phyloP scores from a whole-genome alignment of 1,139 yeast species.

The Spencermartinsiella ligniputridi region DNA sequence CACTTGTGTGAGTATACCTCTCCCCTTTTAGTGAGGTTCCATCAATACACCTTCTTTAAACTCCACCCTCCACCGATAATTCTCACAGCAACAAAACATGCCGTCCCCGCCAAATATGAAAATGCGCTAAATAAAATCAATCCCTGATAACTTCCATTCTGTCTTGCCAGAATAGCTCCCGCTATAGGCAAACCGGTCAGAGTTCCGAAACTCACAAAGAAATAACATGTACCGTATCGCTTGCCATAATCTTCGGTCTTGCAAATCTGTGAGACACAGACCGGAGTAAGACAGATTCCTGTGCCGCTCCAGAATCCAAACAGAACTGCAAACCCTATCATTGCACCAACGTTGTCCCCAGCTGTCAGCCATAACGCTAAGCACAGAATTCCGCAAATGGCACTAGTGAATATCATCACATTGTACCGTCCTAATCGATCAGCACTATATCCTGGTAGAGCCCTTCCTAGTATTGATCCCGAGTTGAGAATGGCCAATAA shows the following conservation, averaged over 20 bases:
- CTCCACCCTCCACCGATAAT: slow-evolving; percentile 27
- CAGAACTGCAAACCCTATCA: slow-evolving; percentile 45
- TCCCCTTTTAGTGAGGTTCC: too few relatives aligned
- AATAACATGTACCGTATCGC: slow-evolving; percentile 65
- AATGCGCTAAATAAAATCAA: slow-evolving; percentile 31
- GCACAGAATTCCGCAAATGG: slow-evolving; percentile 34
- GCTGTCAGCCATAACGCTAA: slow-evolving; percentile 52
- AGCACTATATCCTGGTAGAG: slow-evolving; percentile 45
- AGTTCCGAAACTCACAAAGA: slow-evolving; percentile 56
- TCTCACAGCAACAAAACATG: slow-evolving; percentile 25
- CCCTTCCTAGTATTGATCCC: slow-evolving; percentile 46
- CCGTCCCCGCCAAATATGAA: slow-evolving; percentile 26
- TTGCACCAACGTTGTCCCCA: slow-evolving; percentile 38
- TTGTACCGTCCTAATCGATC: slow-evolving; percentile 51
- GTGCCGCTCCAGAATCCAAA: slow-evolving; percentile 54
- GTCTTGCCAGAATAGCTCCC: slow-evolving; percentile 40
- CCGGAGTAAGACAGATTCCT: slow-evolving; percentile 45
- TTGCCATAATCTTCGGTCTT: slow-evolving; percentile 61
- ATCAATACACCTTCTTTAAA: slow-evolving; percentile 16
- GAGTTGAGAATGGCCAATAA: slow-evolving; percentile 43
- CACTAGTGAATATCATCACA: slow-evolving; percentile 43
- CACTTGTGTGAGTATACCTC: too few relatives aligned
- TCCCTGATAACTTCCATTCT: slow-evolving; percentile 28
- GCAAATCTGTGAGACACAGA: slow-evolving; percentile 52
- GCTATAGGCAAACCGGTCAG: slow-evolving; percentile 51